Base-by-base conservation (phyloP, 495 filamentous ascomycete genomes). In the Collariella sp. region DNA sequence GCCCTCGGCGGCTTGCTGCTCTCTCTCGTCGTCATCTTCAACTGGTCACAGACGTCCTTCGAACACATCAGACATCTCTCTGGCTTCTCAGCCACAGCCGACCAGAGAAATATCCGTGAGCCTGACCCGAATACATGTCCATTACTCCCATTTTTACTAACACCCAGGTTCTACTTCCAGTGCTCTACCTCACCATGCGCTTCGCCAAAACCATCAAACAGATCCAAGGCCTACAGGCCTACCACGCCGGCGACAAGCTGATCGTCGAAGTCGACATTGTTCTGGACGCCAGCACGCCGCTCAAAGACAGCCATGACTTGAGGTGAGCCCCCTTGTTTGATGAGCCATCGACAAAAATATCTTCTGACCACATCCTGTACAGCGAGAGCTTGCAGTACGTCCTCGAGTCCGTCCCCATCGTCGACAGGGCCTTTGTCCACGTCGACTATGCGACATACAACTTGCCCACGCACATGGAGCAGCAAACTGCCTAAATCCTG, bases 111-210 rank as follows among this genome's bases (percentile, higher is more conserved):
- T 62, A 79, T 95, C 18, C 71, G 72, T 73, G 46, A 56, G 70
- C 59, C 20, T 41, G 50, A 65, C 58, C 23, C 13, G 6, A 13
- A n/a, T n/a, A 12, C 4, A 13, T 38, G 11, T 23, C 13, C 34
- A 18, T 22, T 11, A 12, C 23, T 5, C 7, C 7, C 35, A 29
- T 39, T 11, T 5, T 44, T 29, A 9, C 51, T 63, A 53, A 59
- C 34, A 10, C 29, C 3, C 22, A 11, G 6, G 34, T 42, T 11
- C 46, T 2, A 15, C 31, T 20, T 10, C 42, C 31, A 75, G 72
- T 96, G 7, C 75, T 96, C 0, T 96, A 96, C 70, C 77, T 94
- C 54, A 91, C 89, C 1, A 95, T 96, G 89, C 82, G 91, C 2
- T 96, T 96, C 62, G 91, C 90, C 19, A 88, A 86, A 46, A 85